Evolutionary conservation across 2,329 filamentous ascomycete genomes (phyloP), one percentile per base, ranked within the genome.

Genomic region (Teratosphaeria gauchensis): DNA sequence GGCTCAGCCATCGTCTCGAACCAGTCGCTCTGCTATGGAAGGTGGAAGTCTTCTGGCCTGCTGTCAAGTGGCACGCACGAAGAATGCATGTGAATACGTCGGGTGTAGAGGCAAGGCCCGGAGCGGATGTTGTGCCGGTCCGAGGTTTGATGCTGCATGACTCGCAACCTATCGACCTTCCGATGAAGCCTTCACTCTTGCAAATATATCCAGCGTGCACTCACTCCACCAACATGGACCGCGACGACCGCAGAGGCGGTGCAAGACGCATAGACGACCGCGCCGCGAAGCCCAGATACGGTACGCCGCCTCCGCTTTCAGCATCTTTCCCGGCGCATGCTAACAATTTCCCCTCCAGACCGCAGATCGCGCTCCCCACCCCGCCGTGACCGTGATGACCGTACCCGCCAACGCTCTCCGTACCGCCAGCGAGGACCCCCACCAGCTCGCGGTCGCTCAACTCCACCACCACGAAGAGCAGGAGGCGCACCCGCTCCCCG

Each of bases 331-430:
- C 35, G 14, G 21, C 21, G 42, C 38, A 53, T 28, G 19, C 30
- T 19, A n/a, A 21, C 64, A 66, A 55, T 68, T 59, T 52, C 24
- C 24, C 51, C 21, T 46, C 6, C 57, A 68, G 67, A 69, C 46
- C 62, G 64, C 48, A 63, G 69, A 54, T 71, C 69, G 16, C 68
- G 68, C 56, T 69, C 68, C 56, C 66, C 66, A 58, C 63, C 66
- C 54, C 63, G 63, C n/a, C 64, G 64, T 54, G 68, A 69, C 55
- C 64, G 63, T 54, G 64, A 69, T 42, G 68, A 71, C 32, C 63
- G 67, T 48, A 61, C 66, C 58, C 58, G 69, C 58, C 65, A 68
- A 8, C 66, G 68, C 32, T 70, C 69, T 6, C 66, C 66, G 1
- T 58, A 55, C 32, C 59, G 57, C 30, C 58, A 59, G n/a, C 46